Percentiles rank a stretch among this genome's conserved stretches.
Evolutionary conservation across 108 stramenopile genomes (phyloP).

Genomic region (Cafeteria roenbergensis): DNA sequence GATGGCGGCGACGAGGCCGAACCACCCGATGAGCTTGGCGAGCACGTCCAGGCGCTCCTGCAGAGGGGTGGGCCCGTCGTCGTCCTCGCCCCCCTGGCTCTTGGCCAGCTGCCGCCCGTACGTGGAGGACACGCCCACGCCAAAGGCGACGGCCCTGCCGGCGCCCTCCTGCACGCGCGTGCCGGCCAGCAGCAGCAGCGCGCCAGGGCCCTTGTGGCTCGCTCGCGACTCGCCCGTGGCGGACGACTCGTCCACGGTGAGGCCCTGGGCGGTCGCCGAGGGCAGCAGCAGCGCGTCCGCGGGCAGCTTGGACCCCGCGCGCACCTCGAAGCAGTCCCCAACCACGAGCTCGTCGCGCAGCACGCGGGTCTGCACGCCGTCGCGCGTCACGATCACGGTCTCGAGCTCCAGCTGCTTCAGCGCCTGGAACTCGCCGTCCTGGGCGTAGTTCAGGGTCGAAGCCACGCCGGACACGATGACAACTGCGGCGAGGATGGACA

Average conservation of each 20-base stretch:
- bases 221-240: constrained; percentile 76
- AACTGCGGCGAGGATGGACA: constrained; percentile 72
- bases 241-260: constrained; percentile 72
- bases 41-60: constrained; percentile 22
- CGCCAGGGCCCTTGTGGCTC: constrained; percentile 18
- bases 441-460: constrained; percentile 67
- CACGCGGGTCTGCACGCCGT: constrained; percentile 57
- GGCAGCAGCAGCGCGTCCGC: constrained; percentile 78
- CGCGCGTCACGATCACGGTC: constrained; percentile 62
- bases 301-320: constrained; percentile 62
- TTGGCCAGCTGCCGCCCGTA: constrained; percentile 59
- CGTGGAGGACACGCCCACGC: constrained; percentile 49
- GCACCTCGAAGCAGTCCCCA: constrained; percentile 78
- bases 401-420: constrained; percentile 58
- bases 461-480: constrained; percentile 75
- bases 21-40: constrained; percentile 16
- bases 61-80: constrained; percentile 16
- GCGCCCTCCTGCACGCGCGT: constrained; percentile 48
- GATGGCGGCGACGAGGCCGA: constrained; percentile 15
- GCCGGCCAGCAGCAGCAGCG: constrained; percentile 52
- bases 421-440: constrained; percentile 77
- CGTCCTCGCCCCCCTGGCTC: constrained; percentile 14
- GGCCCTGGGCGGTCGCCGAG: too few species aligned
- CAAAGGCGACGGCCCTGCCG: constrained; percentile 49
- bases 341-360: constrained; percentile 77